Percentiles rank a stretch among this genome's conserved stretches.
Evolutionary conservation across 805 yeast genomes (phyloP).

Genomic region (Yamadazyma nakazawae): DNA sequence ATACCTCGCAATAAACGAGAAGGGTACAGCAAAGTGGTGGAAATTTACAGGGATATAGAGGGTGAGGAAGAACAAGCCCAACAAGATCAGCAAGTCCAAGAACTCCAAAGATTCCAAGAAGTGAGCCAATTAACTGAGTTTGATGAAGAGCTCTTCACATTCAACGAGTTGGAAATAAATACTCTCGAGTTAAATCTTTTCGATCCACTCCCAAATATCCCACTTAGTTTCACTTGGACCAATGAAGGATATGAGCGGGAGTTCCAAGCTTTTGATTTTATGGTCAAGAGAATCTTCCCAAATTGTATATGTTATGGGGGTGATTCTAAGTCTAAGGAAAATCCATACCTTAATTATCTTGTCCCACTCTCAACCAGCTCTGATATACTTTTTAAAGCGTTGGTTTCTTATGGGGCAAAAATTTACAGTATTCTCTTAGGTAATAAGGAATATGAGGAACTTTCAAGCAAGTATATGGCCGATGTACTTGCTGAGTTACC

Average conservation of each 20-base stretch:
- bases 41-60: conserved; percentile 1
- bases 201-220: background rate
- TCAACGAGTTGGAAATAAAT: background rate
- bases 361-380: conserved; percentile 36
- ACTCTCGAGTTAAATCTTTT: background rate
- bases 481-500: conserved; percentile 30
- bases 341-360: conserved; percentile 37
- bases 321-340: conserved; percentile 14
- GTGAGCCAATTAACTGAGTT: too few relatives aligned
- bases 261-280: conserved; percentile 26
- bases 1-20: background rate
- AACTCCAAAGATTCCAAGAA: too few relatives aligned
- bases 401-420: conserved; percentile 36
- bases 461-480: conserved; percentile 24
- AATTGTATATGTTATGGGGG: conserved; percentile 34
- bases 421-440: conserved; percentile 29
- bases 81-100: background rate
- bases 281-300: conserved; percentile 34
- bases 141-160: background rate
- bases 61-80: background rate
- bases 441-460: conserved; percentile 19
- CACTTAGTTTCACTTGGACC: conserved; percentile 2
- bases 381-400: conserved; percentile 27
- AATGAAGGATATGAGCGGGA: conserved; percentile 13
- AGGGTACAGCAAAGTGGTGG: background rate